These are phyloP conservation scores for Aspergillus ibericus DNA, from an alignment of 2,329 filamentous ascomycete species.

Conservation along the genomic window DNA sequence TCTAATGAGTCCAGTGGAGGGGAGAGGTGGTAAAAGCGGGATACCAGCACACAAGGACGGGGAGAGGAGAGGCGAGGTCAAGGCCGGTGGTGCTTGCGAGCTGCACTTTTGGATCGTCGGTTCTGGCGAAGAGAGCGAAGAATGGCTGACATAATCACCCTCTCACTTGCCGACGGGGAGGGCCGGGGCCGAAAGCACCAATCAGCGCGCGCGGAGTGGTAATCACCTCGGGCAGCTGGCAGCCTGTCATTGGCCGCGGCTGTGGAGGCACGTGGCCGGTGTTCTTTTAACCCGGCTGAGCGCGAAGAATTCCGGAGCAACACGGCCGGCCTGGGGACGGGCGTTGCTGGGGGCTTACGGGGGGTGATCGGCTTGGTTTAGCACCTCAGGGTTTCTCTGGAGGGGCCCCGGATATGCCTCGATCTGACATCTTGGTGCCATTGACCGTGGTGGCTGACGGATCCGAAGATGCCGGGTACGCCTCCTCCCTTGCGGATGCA, in stretches of 20 bases:
- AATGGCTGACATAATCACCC: conserved; percentile 38
- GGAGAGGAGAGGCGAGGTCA: conserved; percentile 16
- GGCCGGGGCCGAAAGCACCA: conserved; percentile 33
- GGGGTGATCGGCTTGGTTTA: background rate
- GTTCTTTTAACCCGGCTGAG: conserved; percentile 28
- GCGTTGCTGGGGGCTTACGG: background rate
- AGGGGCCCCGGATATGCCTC: background rate
- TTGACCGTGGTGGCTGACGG: background rate
- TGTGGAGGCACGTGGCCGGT: conserved; percentile 29
- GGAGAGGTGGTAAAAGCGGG: conserved; percentile 22
- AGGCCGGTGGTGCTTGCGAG: conserved; percentile 20
- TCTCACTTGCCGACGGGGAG: conserved; percentile 36
- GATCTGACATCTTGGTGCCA: background rate
- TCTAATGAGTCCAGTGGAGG: conserved; percentile 27
- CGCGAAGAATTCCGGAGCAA: conserved; percentile 26
- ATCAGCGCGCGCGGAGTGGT: conserved; percentile 35
- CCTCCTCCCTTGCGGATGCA: background rate
- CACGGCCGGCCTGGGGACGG: conserved; percentile 8
- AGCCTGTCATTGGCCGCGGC: conserved; percentile 29
- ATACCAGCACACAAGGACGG: conserved; percentile 17
- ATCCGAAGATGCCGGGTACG: background rate
- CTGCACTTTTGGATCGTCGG: conserved; percentile 29
- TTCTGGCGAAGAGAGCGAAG: conserved; percentile 24
- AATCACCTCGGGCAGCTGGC: conserved; percentile 38
- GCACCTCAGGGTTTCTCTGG: background rate